phyloP scores from a whole-genome alignment of 768 basidiomycete species.

The Termitomyces sp. region DNA sequence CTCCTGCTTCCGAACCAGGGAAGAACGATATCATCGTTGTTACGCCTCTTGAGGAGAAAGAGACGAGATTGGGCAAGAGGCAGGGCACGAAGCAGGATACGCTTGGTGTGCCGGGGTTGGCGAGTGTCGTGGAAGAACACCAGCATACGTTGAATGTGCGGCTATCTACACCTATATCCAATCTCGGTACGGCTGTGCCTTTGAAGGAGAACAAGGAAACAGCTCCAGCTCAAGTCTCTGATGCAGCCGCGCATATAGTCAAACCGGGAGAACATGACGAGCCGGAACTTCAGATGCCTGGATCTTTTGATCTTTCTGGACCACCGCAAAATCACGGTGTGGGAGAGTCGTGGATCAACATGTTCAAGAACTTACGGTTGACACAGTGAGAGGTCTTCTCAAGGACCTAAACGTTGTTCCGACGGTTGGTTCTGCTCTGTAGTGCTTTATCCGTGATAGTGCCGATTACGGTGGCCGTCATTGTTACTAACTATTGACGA shows the following conservation, averaged over 20 bases:
- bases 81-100: conserved; percentile 8
- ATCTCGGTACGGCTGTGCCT: neutral
- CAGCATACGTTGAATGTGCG: neutral
- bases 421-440: neutral
- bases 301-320: conserved; percentile 39
- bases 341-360: conserved; percentile 23
- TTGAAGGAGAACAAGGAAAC: neutral
- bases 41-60: conserved; percentile 21
- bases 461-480: neutral
- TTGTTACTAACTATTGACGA: neutral
- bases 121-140: neutral
- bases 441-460: neutral
- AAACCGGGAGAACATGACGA: conserved; percentile 16
- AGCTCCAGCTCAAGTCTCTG: neutral
- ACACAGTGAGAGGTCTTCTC: conserved; percentile 26
- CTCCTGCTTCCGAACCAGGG: conserved; percentile 23
- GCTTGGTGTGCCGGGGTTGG: conserved; percentile 1
- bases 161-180: neutral
- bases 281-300: conserved; percentile 42
- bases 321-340: conserved; percentile 6
- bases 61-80: conserved; percentile 15
- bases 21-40: conserved; percentile 41
- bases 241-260: conserved; percentile 19
- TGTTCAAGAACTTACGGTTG: conserved; percentile 25
- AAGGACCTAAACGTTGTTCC: neutral